A percentile compares a stretch with the other conserved stretches of the same genome.
phyloP scores from a whole-genome alignment of 2,329 filamentous ascomycete genomes.

The Biscogniauxia mediterranea region DNA sequence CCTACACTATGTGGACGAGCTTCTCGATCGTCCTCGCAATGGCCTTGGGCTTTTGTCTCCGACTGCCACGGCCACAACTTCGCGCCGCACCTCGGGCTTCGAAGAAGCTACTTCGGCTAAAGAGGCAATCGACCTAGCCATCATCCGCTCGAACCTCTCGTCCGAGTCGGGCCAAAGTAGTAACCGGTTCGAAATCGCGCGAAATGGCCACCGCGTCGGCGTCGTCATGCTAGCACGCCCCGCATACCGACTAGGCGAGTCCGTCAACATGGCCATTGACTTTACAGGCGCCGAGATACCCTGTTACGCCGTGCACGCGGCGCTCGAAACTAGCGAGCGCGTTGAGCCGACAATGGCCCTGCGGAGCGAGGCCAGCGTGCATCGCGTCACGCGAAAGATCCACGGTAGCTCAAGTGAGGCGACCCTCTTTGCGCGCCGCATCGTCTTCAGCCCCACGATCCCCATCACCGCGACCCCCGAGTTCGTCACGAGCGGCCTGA shows the following conservation, averaged over 20 bases:
- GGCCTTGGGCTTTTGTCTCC: slow-evolving; percentile 69
- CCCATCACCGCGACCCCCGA: slow-evolving; percentile 83
- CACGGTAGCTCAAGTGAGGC: slow-evolving; percentile 79
- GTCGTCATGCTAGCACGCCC: slow-evolving; percentile 87
- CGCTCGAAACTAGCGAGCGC: slow-evolving; percentile 83
- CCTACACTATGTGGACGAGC: slow-evolving; percentile 71
- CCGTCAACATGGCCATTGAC: slow-evolving; percentile 79
- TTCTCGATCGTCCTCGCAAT: slow-evolving; percentile 60
- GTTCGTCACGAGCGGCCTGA: slow-evolving; percentile 86
- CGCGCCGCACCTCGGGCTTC: slow-evolving; percentile 53
- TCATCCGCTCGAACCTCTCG: slow-evolving; percentile 75
- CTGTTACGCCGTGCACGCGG: slow-evolving; percentile 81
- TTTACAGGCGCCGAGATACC: slow-evolving; percentile 75
- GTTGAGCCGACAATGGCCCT: slow-evolving; percentile 79
- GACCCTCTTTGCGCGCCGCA: slow-evolving; percentile 73
- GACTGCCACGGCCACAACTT: slow-evolving; percentile 56
- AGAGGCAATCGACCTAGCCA: slow-evolving; percentile 87
- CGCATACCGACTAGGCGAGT: slow-evolving; percentile 85
- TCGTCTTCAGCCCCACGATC: slow-evolving; percentile 80
- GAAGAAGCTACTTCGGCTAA: slow-evolving; percentile 65
- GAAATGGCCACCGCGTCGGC: slow-evolving; percentile 86
- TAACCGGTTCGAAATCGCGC: slow-evolving; percentile 94
- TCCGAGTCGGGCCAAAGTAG: slow-evolving; percentile 70
- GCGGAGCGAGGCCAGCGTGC: slow-evolving; percentile 80
- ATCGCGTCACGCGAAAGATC: slow-evolving; percentile 80